A percentile compares a stretch with the other conserved stretches of the same genome.
Evolutionary conservation across 2,329 filamentous ascomycete genomes (phyloP).

Genomic region (Nothomitra cinnamomea): DNA sequence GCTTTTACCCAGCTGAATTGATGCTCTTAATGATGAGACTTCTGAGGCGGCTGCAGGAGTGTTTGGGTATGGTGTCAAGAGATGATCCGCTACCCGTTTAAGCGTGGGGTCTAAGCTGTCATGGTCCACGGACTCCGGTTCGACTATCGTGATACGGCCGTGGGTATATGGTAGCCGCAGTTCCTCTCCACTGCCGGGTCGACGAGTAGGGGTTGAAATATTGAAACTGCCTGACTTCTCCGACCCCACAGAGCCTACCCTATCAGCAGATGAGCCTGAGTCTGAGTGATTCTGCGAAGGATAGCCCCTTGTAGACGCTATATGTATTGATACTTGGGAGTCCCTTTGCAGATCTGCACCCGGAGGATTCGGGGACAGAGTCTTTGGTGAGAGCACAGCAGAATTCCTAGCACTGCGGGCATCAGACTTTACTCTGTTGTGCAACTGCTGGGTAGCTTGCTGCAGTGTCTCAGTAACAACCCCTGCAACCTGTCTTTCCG

Average conservation of each 20-base stretch:
- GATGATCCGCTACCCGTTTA: neutral
- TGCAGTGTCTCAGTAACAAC: neutral
- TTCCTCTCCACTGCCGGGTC: neutral
- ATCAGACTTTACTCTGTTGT: neutral
- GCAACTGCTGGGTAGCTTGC: neutral
- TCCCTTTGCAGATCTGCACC: no score
- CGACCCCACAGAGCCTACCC: no score
- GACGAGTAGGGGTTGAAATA: neutral
- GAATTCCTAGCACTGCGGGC: neutral
- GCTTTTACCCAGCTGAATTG: neutral
- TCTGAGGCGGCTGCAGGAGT: neutral
- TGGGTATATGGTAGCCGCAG: neutral
- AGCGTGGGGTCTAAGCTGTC: neutral
- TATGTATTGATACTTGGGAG: no score
- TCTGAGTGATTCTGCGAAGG: no score
- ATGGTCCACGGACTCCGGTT: neutral
- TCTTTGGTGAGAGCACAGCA: neutral
- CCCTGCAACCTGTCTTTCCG: slow-evolving; percentile 13
- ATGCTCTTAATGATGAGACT: neutral
- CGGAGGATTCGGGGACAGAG: no score
- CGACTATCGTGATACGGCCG: neutral
- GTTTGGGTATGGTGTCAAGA: neutral
- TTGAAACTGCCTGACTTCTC: neutral
- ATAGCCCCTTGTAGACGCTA: no score
- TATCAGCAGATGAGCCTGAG: no score